Evolutionary conservation across 2,329 filamentous ascomycete species (phyloP).

Genomic region (Scedosporium boydii): DNA sequence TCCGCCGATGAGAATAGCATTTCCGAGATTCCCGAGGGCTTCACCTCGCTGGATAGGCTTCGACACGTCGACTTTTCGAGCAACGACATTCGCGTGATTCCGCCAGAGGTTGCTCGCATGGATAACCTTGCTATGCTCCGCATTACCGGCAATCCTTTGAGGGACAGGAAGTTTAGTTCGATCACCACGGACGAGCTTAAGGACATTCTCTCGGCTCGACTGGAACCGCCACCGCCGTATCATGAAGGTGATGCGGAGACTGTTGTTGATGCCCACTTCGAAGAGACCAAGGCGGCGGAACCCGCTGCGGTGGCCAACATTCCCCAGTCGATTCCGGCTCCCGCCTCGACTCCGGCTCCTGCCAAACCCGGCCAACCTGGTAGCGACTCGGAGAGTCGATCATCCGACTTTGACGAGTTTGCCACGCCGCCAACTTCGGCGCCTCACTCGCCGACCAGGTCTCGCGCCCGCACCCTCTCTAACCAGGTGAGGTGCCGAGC

Average conservation of each 20-base stretch:
- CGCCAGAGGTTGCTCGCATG: slow-evolving; percentile 72
- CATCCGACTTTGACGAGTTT: slow-evolving; percentile 45
- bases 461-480: slow-evolving; percentile 37
- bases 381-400: slow-evolving; percentile 28
- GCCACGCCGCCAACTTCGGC: slow-evolving; percentile 48
- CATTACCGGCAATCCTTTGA: slow-evolving; percentile 79
- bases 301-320: slow-evolving; percentile 6
- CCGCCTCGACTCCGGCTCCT: not conserved
- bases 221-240: slow-evolving; percentile 46
- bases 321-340: not conserved
- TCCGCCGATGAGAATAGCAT: slow-evolving; percentile 77
- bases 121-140: slow-evolving; percentile 64
- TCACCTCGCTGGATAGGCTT: slow-evolving; percentile 57
- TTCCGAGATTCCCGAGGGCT: slow-evolving; percentile 63
- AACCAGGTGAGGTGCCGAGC: slow-evolving; percentile 34
- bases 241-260: slow-evolving; percentile 9
- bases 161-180: slow-evolving; percentile 76
- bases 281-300: not conserved
- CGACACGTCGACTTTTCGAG: slow-evolving; percentile 73
- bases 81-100: slow-evolving; percentile 71
- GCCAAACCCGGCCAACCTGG: not conserved
- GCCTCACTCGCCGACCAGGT: slow-evolving; percentile 37
- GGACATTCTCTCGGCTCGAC: slow-evolving; percentile 54
- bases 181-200: slow-evolving; percentile 78
- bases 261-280: slow-evolving; percentile 6